Evolutionary conservation across 140 eudicot species (phyloP), one percentile per base, ranked within the genome.

Genomic region (Bidens hawaiensis): DNA sequence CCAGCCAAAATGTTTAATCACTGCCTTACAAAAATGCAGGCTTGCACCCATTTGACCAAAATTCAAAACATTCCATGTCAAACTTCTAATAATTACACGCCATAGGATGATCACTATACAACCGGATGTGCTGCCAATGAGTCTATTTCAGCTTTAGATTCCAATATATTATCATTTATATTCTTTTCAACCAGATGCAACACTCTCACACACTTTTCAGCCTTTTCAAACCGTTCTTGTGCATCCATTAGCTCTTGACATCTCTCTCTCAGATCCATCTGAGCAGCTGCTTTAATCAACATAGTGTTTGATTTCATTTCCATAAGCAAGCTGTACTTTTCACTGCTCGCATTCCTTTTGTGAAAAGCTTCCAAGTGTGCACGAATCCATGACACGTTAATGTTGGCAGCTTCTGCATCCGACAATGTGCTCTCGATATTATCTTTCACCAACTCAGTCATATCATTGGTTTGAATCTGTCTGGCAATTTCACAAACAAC

Each of bases 351-450:
- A 36, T 10, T 36, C 43, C 43, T 9, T 52, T 58, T 40, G 66
- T n/a, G 26, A 43, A 75, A 53, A n/a, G 16, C 22, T 41, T 36
- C 38, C 52, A 82, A 41, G 43, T 72, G 68, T 16, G 49, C 21
- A 2, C 16, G 79, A 46, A 82, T 70, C 88, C 88, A 82, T 14
- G 72, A 62, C 16, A 82, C 75, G 0, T 71, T 33, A 51, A 78
- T 31, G 11, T 75, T 71, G 33, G 79, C 78, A 14, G 65, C 66
- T 21, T 62, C 77, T 40, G 62, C 67, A 56, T 78, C 82, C 19
- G 65, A 60, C 3, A 78, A 16, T 22, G 62, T 60, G 54, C 7
- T 23, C 49, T 71, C 63, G n/a, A 71, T 52, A 34, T n/a, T n/a
- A n/a, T 23, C 68, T 38, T 75, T 58, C 46, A 78, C 65, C 14